phyloP scores from a whole-genome alignment of 176 grass and related monocot species.

The Hsuehochloa calcarea region DNA sequence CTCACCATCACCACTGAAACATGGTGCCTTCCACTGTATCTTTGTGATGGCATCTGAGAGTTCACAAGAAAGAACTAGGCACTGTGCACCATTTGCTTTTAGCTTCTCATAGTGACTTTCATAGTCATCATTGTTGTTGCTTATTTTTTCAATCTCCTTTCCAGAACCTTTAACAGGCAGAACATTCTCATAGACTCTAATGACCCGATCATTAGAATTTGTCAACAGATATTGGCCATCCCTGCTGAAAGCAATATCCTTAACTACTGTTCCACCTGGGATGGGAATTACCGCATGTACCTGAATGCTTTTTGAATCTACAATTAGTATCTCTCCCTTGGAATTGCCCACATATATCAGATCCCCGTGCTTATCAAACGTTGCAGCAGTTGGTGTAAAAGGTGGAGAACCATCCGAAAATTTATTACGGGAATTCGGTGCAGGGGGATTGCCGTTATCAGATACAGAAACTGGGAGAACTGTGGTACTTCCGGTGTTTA shows the following conservation, averaged over 20 bases:
- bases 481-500: conserved; percentile 68
- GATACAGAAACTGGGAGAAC: conserved; percentile 84
- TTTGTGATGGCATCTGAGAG: conserved; percentile 86
- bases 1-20: conserved; percentile 95
- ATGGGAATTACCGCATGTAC: conserved; percentile 75
- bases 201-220: conserved; percentile 96
- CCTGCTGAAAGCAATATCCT: conserved; percentile 93
- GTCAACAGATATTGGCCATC: conserved; percentile 86
- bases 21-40: conserved; percentile 97
- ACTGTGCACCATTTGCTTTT: conserved; percentile 68
- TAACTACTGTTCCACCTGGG: conserved; percentile 77
- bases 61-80: conserved; percentile 76
- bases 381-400: conserved; percentile 94
- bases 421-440: conserved; percentile 69
- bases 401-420: conserved; percentile 88
- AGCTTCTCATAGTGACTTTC: conserved; percentile 55
- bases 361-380: conserved; percentile 84
- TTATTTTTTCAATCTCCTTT: conserved; percentile 63
- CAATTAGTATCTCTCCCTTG: conserved; percentile 91
- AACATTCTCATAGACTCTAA: conserved; percentile 84
- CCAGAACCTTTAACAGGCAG: conserved; percentile 64
- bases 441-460: conserved; percentile 50
- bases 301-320: conserved; percentile 68
- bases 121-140: conserved; percentile 33
- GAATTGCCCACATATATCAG: conserved; percentile 95